Conservation (phyloP, 1,284 basidiomycete genomes). For the Ceratobasidium sp. region DNA sequence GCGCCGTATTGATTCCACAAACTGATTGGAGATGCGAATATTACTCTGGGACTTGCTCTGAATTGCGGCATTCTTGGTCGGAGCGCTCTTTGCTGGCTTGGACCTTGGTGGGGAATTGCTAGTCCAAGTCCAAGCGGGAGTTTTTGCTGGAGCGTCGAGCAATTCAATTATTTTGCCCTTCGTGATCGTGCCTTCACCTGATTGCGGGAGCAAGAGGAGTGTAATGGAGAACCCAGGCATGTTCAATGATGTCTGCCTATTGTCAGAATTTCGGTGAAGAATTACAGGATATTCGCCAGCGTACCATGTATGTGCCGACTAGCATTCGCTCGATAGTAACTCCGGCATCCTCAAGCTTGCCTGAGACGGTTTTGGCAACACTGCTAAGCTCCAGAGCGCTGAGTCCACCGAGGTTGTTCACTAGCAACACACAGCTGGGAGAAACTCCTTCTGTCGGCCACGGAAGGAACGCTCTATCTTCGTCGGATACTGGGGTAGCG, state of each 20-base stretch:
- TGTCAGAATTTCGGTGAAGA: conserved; percentile 1
- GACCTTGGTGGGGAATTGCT: conserved; percentile 44
- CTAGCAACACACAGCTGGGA: conserved; percentile 59
- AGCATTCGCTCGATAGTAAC: conserved; percentile 60
- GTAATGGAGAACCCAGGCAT: conserved; percentile 96
- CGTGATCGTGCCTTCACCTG: conserved; percentile 49
- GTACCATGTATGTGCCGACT: conserved; percentile 83
- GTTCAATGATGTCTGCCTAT: conserved; percentile 79
- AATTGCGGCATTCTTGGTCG: not conserved
- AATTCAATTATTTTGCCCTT: conserved; percentile 70
- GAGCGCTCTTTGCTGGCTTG: conserved; percentile 37
- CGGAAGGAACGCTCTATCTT: conserved; percentile 83
- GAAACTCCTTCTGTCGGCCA: conserved; percentile 68
- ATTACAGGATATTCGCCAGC: conserved; percentile 39
- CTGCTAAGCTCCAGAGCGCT: conserved; percentile 85
- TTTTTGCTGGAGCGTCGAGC: conserved; percentile 75
- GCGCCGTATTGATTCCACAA: conserved; percentile 63
- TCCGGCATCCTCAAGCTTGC: not conserved
- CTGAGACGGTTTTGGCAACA: conserved; percentile 55
- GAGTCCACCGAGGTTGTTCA: conserved; percentile 85
- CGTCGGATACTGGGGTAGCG: conserved; percentile 65
- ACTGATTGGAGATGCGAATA: conserved; percentile 47
- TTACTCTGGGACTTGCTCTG: conserved; percentile 42
- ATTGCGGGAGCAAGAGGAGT: conserved; percentile 75
- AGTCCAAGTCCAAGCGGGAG: conserved; percentile 87